These are phyloP conservation scores for Grigorovia humatica DNA, from an alignment of 805 yeast genomes.

Conservation along the genomic window DNA sequence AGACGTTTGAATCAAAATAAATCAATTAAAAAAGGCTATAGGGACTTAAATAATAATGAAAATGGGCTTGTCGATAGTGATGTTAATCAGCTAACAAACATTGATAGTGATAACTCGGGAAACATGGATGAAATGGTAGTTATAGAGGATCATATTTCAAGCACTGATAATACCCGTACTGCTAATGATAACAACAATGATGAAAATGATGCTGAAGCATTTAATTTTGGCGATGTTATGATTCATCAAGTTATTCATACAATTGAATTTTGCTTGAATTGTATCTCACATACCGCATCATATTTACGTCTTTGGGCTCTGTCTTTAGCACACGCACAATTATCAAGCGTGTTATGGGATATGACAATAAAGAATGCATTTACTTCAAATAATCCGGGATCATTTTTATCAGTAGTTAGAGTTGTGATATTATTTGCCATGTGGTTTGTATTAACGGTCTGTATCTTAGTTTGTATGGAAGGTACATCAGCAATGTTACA, in stretches of 20 bases:
- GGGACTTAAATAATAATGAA: conserved; percentile 25
- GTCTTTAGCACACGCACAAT: conserved; percentile 92
- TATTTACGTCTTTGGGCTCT: conserved; percentile 94
- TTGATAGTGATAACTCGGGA: conserved; percentile 18
- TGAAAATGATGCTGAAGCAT: conserved; percentile 34
- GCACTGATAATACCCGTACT: background rate
- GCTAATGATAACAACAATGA: conserved; percentile 36
- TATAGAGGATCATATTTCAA: background rate
- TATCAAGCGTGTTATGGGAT: conserved; percentile 89
- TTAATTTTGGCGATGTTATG: conserved; percentile 85
- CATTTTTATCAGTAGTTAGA: conserved; percentile 56
- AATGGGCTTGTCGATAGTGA: conserved; percentile 31
- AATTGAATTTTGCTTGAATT: conserved; percentile 91
- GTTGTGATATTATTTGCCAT: conserved; percentile 77
- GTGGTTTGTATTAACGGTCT: conserved; percentile 91
- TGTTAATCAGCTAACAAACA: background rate
- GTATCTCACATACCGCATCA: conserved; percentile 98
- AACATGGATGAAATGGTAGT: conserved; percentile 39
- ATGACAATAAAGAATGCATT: conserved; percentile 87
- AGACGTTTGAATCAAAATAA: conserved; percentile 42
- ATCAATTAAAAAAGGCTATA: conserved; percentile 30
- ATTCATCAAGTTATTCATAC: conserved; percentile 97
- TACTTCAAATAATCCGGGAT: conserved; percentile 36
- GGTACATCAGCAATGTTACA: conserved; percentile 99
- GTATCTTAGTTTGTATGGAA: conserved; percentile 91